Evolutionary conservation across 768 basidiomycete genomes (phyloP), one percentile per base, ranked within the genome.

Genomic region (Mycena belliarum): DNA sequence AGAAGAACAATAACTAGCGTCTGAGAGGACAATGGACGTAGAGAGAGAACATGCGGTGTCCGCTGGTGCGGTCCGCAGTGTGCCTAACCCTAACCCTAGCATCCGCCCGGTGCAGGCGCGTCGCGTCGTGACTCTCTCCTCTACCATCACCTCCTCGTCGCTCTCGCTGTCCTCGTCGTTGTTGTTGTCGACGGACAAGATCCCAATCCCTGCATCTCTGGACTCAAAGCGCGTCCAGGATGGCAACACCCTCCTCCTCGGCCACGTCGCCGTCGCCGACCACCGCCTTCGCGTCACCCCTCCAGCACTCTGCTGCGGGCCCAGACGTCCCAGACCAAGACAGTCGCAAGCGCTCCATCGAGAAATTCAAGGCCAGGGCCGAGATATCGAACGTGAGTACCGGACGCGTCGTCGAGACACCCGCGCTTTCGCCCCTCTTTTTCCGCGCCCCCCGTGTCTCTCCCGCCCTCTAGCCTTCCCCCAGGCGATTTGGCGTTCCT

Each of bases 241-340:
- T 91, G 90, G 85, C 88, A 67, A 87, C 89, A 37, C 88, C 91
- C 55, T 84, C 88, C 60, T 91, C 89, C 65, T 89, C 89, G 61
- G 81, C 88, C 66, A 92, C 91, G 69, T 91, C 90, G 57, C 85
- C 87, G 67, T 93, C 91, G 48, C 91, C 91, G 24, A 86, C 86
- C 62, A 78, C 86, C 70, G 72, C 81, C 69, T 88, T 82, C 76
- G 76, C 84, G 56, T 79, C 79, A 56, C 80, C 72, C 32, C 63
- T 73, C 71, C 73, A 44, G 66, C 74, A 52, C 37, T 58, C 69
- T 57, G 64, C 75, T 45, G 53, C 70, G 40, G 54, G 70, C 35
- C 70, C 71, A 15, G 80, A 82, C 66, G 66, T 75, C 32, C 70
- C 70, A 12, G 86, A 87, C 60, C 75, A 72, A 59, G 88, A 89